A percentile compares a stretch with the other conserved stretches of the same genome.
Conservation (phyloP, 805 yeast species). For the Pichia exigua region DNA sequence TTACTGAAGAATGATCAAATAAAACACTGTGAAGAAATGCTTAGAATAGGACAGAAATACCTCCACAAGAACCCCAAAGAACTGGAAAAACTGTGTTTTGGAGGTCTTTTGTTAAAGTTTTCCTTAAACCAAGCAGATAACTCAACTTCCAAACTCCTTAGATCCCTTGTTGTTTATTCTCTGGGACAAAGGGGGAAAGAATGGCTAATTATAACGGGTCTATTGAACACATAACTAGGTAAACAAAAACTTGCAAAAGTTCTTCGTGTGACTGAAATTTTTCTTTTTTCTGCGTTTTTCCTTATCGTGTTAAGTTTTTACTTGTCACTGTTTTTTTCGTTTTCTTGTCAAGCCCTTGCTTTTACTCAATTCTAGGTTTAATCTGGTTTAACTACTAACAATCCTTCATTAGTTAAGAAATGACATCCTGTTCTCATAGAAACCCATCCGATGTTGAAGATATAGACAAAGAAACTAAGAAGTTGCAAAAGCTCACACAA, state of each 20-base stretch:
- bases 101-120: neutral
- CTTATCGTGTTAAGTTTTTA: constrained; percentile 1
- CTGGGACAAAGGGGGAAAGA: neutral
- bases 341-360: neutral
- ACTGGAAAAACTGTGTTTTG: neutral
- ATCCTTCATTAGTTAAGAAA: neutral
- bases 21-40: neutral
- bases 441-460: neutral
- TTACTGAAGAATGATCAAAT: neutral
- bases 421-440: constrained; percentile 2
- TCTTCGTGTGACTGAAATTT: neutral
- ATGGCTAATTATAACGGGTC: constrained; percentile 1
- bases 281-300: neutral
- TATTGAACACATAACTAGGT: neutral
- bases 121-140: neutral
- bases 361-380: neutral
- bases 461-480: neutral
- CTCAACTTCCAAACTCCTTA: neutral
- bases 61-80: neutral
- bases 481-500: neutral
- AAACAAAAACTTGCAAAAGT: neutral
- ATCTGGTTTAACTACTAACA: neutral
- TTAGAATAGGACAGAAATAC: constrained; percentile 2
- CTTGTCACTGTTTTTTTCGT: neutral
- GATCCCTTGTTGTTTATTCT: neutral